Conservation (phyloP, 257 asterid species). For the Nicotiana sylvestris region DNA sequence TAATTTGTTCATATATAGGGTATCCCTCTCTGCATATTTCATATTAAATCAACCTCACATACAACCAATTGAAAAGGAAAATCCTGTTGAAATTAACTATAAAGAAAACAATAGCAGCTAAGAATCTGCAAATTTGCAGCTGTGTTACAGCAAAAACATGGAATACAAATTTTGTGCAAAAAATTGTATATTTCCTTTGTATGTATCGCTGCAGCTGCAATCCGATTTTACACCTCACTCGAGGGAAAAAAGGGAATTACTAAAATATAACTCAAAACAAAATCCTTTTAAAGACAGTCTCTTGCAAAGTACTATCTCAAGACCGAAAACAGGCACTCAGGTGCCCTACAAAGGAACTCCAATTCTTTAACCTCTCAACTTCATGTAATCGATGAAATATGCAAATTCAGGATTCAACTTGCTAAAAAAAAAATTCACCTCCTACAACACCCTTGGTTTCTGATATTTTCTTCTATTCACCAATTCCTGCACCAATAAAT, state of each 20-base stretch:
- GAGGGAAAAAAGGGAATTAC: not conserved
- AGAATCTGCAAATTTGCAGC: constrained; percentile 7
- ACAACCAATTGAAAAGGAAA: not conserved
- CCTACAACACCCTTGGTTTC: not conserved
- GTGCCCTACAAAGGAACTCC: not conserved
- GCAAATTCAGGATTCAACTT: constrained; percentile 22
- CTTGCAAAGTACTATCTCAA: constrained; percentile 16
- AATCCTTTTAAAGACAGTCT: not conserved
- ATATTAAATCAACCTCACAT: not conserved
- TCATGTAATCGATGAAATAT: constrained; percentile 2
- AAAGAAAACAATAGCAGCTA: not conserved
- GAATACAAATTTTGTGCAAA: not conserved
- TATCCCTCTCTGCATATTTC: not conserved
- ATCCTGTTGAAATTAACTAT: not conserved
- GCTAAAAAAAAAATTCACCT: not conserved
- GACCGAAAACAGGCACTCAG: constrained; percentile 11
- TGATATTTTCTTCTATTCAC: constrained; percentile 8
- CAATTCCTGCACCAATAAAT: constrained; percentile 14
- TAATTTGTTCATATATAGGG: not conserved
- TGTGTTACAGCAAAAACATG: constrained; percentile 4
- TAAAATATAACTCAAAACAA: constrained; percentile 11
- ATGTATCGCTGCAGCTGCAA: constrained; percentile 19
- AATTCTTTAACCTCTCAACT: not conserved
- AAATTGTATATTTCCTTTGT: constrained; percentile 7
- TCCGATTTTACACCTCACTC: constrained; percentile 20